phyloP scores from a whole-genome alignment of 2,329 filamentous ascomycete species.

The Cercospora beticola region DNA sequence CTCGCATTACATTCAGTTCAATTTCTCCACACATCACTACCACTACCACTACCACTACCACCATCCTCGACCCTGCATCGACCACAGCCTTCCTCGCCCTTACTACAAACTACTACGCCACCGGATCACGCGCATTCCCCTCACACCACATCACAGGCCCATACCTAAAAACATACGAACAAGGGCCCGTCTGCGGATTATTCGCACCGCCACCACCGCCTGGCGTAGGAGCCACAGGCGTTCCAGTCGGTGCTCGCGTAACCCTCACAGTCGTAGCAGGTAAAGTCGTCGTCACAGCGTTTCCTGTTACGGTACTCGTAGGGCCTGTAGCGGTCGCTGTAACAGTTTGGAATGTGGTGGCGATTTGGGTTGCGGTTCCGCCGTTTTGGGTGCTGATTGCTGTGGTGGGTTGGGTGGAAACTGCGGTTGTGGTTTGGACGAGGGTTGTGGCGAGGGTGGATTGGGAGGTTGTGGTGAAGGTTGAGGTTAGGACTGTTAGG shows the following conservation, averaged over 20 bases:
- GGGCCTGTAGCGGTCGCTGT: conserved; percentile 1
- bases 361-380: background rate
- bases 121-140: background rate
- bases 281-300: background rate
- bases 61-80: background rate
- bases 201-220: background rate
- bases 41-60: background rate
- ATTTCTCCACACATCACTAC: background rate
- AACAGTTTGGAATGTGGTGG: background rate
- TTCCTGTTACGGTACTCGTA: background rate
- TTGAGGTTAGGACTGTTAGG: background rate
- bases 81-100: background rate
- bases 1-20: background rate
- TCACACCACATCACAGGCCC: conserved; percentile 3
- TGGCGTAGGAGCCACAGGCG: background rate
- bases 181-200: conserved; percentile 1
- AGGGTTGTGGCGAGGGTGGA: background rate
- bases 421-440: conserved; percentile 9
- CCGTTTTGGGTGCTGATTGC: conserved; percentile 3
- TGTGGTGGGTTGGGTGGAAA: background rate
- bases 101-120: background rate
- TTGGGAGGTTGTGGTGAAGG: background rate
- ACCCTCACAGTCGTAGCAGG: background rate
- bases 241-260: background rate
- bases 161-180: background rate